Percentiles rank a stretch among this genome's conserved stretches.
phyloP scores from a whole-genome alignment of 352 stramenopile genomes.

The Pythium aphanidermatum region DNA sequence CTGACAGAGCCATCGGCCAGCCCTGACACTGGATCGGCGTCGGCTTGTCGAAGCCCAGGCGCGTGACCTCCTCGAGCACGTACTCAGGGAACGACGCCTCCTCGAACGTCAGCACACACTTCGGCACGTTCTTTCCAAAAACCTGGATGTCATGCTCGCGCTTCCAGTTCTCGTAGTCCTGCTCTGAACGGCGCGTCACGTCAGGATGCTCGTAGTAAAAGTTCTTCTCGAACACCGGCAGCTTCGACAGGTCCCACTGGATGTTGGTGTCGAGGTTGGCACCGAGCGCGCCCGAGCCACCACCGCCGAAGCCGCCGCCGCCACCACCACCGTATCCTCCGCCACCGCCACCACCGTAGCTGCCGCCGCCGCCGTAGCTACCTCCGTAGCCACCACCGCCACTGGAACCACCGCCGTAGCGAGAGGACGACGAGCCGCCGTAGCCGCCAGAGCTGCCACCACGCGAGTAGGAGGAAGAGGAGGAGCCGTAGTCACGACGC shows the following conservation, averaged over 20 bases:
- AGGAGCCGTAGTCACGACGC: slow-evolving; percentile 49
- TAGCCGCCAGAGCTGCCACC: slow-evolving; percentile 43
- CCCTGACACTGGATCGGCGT: slow-evolving; percentile 93
- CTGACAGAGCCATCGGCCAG: slow-evolving; percentile 98
- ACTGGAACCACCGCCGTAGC: slow-evolving; percentile 25
- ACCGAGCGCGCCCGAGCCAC: slow-evolving; percentile 73
- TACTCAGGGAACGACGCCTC: slow-evolving; percentile 95
- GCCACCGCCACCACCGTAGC: slow-evolving; percentile 18
- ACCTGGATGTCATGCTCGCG: slow-evolving; percentile 93
- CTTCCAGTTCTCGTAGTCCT: slow-evolving; percentile 91
- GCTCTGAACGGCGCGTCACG: slow-evolving; percentile 87
- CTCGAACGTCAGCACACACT: slow-evolving; percentile 95
- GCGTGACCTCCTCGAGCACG: slow-evolving; percentile 96
- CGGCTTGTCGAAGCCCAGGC: slow-evolving; percentile 94
- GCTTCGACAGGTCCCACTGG: slow-evolving; percentile 92
- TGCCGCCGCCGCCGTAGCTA: slow-evolving; percentile 28
- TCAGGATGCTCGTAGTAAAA: slow-evolving; percentile 99
- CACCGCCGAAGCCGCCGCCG: slow-evolving; percentile 27
- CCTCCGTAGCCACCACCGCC: slow-evolving; percentile 25
- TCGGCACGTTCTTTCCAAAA: slow-evolving; percentile 94
- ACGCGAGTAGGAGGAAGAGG: slow-evolving; percentile 23
- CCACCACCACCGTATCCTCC: slow-evolving; percentile 21
- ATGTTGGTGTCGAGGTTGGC: slow-evolving; percentile 90
- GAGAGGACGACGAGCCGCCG: slow-evolving; percentile 28
- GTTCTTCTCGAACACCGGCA: slow-evolving; percentile 98